Evolutionary conservation across 257 asterid species (phyloP), one percentile per base, ranked within the genome.

Genomic region (Cordia subcordata): DNA sequence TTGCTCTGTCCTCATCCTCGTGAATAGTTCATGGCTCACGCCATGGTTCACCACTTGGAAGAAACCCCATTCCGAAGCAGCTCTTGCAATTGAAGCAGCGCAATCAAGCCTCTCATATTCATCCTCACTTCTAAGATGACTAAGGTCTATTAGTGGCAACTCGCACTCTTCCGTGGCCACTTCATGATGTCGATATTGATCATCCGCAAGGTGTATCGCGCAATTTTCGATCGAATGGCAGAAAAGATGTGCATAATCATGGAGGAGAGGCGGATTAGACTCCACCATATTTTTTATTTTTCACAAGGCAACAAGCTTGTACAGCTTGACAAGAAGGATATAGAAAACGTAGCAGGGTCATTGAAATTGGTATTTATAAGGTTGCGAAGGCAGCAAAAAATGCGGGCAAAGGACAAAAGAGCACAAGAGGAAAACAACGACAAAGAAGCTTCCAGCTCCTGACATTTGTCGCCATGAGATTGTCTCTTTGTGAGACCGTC

Each of bases 11-110:
- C 85, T 86, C 83, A 86, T 81, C 23, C 44, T 52, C 49, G 13
- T 20, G 0, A 84, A 40, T 1, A 86, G 69, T 4, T 73, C 46
- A 8, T 50, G 74, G 38, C 75, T 68, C 13, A 86, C 69, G 11
- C 92, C 95, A 53, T 83, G 95, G 57, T 86, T 86, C 55, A 83
- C 82, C 9, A 86, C 79, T 56, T 81, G 92, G 63, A 83, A 86
- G 56, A 86, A 86, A 0, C 95, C 95, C 92, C 95, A 86, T n/a
- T 83, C 85, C 0, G 83, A 72, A 4, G 95, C 78, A 21, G 90
- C 94, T 0, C 55, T 71, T 0, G 27, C 76, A 3, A 86, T 86
- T 14, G 69, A 61, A 0, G 35, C 56, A 1, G 61, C 67, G 16
- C 86, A 83, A 35, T 58, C 60, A 0, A 52, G 60, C 60, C 76